Percentiles rank a stretch among this genome's conserved stretches.
Conservation (phyloP, 352 stramenopile genomes). For the Phytopythium ostracodes region DNA sequence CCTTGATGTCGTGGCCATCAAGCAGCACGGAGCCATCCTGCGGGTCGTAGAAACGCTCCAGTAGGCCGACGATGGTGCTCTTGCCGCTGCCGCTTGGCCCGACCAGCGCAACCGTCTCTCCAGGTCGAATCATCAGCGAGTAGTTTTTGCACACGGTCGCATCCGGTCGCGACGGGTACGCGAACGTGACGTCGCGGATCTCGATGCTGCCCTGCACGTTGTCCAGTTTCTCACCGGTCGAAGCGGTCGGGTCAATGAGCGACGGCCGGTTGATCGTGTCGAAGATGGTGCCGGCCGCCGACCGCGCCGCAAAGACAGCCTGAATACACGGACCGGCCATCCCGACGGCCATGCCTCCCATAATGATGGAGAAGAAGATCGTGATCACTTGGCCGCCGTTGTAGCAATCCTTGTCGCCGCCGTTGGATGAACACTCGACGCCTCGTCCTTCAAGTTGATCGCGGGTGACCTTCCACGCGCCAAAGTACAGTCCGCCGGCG, state of each 20-base stretch:
- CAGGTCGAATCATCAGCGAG: constrained; percentile 31
- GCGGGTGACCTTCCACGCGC: constrained; percentile 26
- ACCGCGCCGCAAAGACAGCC: constrained; percentile 25
- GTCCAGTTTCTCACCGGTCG: constrained; percentile 16
- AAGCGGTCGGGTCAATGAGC: constrained; percentile 36
- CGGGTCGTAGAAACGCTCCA: constrained; percentile 62
- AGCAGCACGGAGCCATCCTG: constrained; percentile 30
- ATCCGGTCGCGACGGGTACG: constrained; percentile 45
- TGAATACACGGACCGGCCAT: constrained; percentile 38
- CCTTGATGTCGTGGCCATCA: constrained; percentile 52
- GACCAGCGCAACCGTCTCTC: constrained; percentile 52
- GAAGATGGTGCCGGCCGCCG: constrained; percentile 43
- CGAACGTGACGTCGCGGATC: constrained; percentile 77
- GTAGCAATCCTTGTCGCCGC: constrained; percentile 23
- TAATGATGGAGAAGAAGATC: constrained; percentile 43
- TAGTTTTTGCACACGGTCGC: constrained; percentile 32
- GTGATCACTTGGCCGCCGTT: constrained; percentile 39
- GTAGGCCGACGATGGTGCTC: constrained; percentile 50
- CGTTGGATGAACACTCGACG: constrained; percentile 14
- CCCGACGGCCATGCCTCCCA: constrained; percentile 35
- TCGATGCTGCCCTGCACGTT: constrained; percentile 50
- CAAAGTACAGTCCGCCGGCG: constrained; percentile 48
- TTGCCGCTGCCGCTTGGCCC: constrained; percentile 52
- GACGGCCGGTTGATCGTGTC: constrained; percentile 42
- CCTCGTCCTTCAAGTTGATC: constrained; percentile 24